Percentiles rank a stretch among this genome's conserved stretches.
These are phyloP conservation scores for Cladophialophora bantiana DNA, from an alignment of 2,329 filamentous ascomycete species.

Conservation along the genomic window DNA sequence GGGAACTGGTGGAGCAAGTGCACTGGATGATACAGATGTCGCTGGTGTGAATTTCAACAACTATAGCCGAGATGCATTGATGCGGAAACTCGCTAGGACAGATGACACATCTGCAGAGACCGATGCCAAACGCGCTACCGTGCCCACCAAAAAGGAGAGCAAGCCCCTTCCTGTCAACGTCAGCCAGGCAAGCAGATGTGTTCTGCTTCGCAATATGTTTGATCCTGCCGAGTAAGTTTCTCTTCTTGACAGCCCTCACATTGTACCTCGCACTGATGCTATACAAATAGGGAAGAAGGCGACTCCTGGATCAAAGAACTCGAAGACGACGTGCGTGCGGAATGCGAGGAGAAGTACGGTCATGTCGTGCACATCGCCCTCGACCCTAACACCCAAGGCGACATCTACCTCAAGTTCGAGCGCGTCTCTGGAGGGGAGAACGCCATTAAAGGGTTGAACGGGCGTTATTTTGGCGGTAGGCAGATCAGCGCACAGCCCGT, in stretches of 20 bases:
- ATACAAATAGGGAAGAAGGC: constrained; percentile 74
- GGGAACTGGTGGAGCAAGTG: constrained; percentile 84
- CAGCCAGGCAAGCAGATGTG: constrained; percentile 90
- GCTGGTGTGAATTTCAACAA: constrained; percentile 99
- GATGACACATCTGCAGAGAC: constrained; percentile 75
- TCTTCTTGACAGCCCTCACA: background rate
- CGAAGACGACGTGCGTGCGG: constrained; percentile 88
- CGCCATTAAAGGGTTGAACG: constrained; percentile 96
- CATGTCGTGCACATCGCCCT: constrained; percentile 96
- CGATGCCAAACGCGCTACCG: constrained; percentile 73
- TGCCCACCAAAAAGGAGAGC: constrained; percentile 74
- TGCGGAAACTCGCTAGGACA: constrained; percentile 96
- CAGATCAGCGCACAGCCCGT: constrained; percentile 95
- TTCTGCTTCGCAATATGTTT: constrained; percentile 95
- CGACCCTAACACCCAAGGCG: constrained; percentile 90
- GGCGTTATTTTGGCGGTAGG: constrained; percentile 90
- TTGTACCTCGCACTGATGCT: background rate
- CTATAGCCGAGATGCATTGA: constrained; percentile 96
- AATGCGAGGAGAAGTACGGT: constrained; percentile 95
- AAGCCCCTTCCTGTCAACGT: constrained; percentile 84
- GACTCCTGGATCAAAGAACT: constrained; percentile 91
- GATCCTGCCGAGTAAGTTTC: constrained; percentile 82
- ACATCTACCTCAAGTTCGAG: constrained; percentile 99
- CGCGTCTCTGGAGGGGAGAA: constrained; percentile 94
- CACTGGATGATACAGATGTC: constrained; percentile 96